phyloP scores from a whole-genome alignment of 805 yeast species.

The Komagataella populi region DNA sequence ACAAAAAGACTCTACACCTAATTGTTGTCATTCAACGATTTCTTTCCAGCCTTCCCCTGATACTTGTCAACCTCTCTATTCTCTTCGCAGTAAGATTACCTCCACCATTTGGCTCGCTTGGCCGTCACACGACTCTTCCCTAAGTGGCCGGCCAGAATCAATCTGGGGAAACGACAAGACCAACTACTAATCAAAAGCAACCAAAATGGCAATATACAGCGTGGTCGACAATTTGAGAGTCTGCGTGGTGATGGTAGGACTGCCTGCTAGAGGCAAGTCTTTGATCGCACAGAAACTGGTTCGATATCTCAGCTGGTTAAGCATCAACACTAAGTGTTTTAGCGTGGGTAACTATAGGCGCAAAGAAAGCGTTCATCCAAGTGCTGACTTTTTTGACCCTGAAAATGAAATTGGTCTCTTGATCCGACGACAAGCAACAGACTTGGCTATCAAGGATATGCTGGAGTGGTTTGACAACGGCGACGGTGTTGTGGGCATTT shows the following conservation, averaged over 20 bases:
- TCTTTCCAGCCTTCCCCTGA: background rate
- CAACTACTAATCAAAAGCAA: background rate
- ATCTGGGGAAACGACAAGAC: background rate
- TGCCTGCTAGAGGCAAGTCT: conserved; percentile 89
- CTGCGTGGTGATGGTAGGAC: conserved; percentile 81
- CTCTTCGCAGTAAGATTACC: background rate
- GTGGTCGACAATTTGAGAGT: conserved; percentile 59
- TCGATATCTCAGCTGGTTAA: conserved; percentile 84
- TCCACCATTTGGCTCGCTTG: background rate
- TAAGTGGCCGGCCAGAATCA: background rate
- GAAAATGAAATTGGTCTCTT: conserved; percentile 50
- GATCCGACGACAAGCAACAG: conserved; percentile 56
- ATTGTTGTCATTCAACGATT: no score
- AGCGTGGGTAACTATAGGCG: conserved; percentile 84
- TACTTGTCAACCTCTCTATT: background rate
- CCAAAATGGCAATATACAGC: conserved; percentile 40
- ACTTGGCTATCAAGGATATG: conserved; percentile 64
- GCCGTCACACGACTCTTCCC: background rate
- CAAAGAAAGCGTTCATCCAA: conserved; percentile 37
- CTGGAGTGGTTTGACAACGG: conserved; percentile 74
- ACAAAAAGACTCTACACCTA: no score
- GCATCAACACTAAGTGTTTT: conserved; percentile 75
- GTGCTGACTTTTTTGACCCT: conserved; percentile 70
- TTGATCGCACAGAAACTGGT: conserved; percentile 89
- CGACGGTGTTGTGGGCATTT: conserved; percentile 78